phyloP scores from a whole-genome alignment of 768 basidiomycete species.

The Lactarius sanguifluus region DNA sequence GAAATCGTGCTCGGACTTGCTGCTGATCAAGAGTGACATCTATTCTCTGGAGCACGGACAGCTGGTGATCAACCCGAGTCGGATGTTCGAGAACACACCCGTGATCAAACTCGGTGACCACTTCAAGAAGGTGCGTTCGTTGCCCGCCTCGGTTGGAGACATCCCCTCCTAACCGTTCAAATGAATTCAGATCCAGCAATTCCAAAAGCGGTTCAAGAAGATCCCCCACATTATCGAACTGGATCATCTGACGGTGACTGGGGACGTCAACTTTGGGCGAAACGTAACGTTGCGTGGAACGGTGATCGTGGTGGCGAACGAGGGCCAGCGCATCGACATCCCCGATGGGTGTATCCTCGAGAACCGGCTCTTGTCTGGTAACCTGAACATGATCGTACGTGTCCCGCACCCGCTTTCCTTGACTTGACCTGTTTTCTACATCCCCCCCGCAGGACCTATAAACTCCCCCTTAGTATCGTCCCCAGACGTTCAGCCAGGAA shows the following conservation, averaged over 20 bases:
- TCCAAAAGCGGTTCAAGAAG: conserved; percentile 75
- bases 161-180: background rate
- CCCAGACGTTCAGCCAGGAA: background rate
- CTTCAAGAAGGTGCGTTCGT: conserved; percentile 64
- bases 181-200: conserved; percentile 47
- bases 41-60: conserved; percentile 70
- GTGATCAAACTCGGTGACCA: conserved; percentile 77
- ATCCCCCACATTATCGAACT: conserved; percentile 71
- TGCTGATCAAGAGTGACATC: conserved; percentile 67
- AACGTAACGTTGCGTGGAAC: conserved; percentile 65
- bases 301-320: conserved; percentile 60
- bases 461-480: conserved; percentile 4
- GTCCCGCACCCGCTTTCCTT: background rate
- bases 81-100: conserved; percentile 63
- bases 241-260: conserved; percentile 72
- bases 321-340: conserved; percentile 57
- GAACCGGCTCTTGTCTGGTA: conserved; percentile 67
- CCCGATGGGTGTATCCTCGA: conserved; percentile 59
- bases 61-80: conserved; percentile 56
- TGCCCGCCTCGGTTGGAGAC: background rate
- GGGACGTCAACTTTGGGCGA: conserved; percentile 66
- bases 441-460: conserved; percentile 18
- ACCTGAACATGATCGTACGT: conserved; percentile 69
- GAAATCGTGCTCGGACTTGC: conserved; percentile 60
- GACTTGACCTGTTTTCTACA: background rate